These are phyloP conservation scores for Pseudocercospora musae DNA, from an alignment of 2,329 filamentous ascomycete species.

Conservation along the genomic window DNA sequence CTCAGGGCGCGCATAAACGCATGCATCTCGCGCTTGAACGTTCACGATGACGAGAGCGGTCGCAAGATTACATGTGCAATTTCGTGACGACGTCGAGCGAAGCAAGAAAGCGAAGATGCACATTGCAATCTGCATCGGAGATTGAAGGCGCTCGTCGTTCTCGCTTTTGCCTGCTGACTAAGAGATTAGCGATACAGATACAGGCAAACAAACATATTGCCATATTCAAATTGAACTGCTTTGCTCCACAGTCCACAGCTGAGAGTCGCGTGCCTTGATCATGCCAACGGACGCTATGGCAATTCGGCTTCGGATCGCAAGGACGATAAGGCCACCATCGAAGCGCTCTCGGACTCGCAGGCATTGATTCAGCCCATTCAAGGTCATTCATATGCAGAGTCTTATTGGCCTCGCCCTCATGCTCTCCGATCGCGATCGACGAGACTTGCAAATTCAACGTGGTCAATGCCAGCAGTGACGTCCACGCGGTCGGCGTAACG, in stretches of 20 bases:
- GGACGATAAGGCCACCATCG: too few species aligned
- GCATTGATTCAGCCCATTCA: neutral
- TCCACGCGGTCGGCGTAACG: constrained; percentile 12
- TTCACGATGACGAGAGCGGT: neutral
- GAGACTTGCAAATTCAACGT: too few species aligned
- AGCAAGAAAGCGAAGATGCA: neutral
- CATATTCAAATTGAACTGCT: neutral
- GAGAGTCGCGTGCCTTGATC: too few species aligned
- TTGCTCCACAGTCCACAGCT: neutral
- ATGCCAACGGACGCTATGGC: too few species aligned
- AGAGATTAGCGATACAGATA: neutral
- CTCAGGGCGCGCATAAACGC: neutral
- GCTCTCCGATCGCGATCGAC: too few species aligned
- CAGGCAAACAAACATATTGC: too few species aligned
- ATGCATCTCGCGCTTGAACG: neutral
- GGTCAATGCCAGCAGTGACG: constrained; percentile 2
- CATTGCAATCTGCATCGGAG: too few species aligned
- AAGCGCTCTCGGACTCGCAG: neutral
- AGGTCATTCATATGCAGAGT: neutral
- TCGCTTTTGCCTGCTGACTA: neutral
- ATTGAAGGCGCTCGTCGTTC: neutral
- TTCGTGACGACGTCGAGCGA: neutral
- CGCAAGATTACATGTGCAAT: neutral
- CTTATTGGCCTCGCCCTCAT: neutral
- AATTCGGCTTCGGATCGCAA: too few species aligned